phyloP scores from a whole-genome alignment of 495 filamentous ascomycete species.

The Aspergillus incahuasiensis region DNA sequence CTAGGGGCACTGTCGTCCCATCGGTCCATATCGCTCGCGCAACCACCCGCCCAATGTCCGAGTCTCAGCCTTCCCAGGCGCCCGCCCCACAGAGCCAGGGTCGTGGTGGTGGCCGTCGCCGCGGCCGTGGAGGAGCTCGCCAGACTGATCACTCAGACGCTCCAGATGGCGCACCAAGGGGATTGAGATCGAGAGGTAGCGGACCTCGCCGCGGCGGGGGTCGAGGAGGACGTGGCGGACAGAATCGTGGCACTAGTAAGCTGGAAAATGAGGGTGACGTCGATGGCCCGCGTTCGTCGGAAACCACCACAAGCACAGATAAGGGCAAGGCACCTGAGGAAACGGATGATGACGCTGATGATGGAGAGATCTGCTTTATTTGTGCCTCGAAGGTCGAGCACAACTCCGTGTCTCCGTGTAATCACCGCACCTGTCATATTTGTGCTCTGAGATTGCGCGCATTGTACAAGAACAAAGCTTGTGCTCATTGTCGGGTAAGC shows the following conservation, averaged over 20 bases:
- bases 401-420: constrained; percentile 83
- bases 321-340: constrained; percentile 23
- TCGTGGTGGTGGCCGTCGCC: constrained; percentile 37
- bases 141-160: constrained; percentile 22
- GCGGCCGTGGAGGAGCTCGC: constrained; percentile 36
- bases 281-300: not conserved
- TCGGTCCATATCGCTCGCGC: not conserved
- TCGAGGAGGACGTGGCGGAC: constrained; percentile 27
- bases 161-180: constrained; percentile 23
- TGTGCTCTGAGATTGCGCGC: constrained; percentile 85
- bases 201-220: constrained; percentile 27
- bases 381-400: constrained; percentile 85
- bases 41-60: constrained; percentile 30
- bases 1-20: not conserved
- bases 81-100: constrained; percentile 27
- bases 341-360: constrained; percentile 51
- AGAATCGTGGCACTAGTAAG: constrained; percentile 18
- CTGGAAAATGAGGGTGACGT: constrained; percentile 1
- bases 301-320: constrained; percentile 5
- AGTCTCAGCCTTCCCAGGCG: constrained; percentile 27
- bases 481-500: constrained; percentile 85
- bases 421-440: constrained; percentile 93
- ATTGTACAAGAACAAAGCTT: constrained; percentile 91
- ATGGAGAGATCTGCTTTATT: constrained; percentile 90
- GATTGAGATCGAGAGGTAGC: constrained; percentile 25